These are phyloP conservation scores for Ceriops tagal DNA, from an alignment of 345 rosid species.

Conservation along the genomic window DNA sequence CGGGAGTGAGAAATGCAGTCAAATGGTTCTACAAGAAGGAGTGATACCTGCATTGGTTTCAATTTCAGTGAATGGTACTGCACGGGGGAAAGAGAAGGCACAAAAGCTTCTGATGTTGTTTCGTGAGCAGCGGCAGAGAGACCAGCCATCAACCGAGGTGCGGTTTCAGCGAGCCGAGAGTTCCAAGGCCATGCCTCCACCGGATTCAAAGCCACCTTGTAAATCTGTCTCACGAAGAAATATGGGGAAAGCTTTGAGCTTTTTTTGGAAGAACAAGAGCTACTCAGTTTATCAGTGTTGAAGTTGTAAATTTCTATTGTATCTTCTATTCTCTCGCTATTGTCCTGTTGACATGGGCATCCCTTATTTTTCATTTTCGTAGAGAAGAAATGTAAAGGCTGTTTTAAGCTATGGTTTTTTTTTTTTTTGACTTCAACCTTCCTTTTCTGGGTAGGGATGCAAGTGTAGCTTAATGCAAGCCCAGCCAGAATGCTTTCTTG, in stretches of 20 bases:
- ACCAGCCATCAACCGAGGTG: constrained; percentile 20
- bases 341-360: constrained; percentile 27
- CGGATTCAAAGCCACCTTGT: constrained; percentile 52
- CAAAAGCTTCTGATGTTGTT: constrained; percentile 87
- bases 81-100: constrained; percentile 80
- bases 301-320: constrained; percentile 44
- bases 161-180: constrained; percentile 27
- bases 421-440: constrained; percentile 4
- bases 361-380: constrained; percentile 23
- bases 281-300: constrained; percentile 56
- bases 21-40: constrained; percentile 91
- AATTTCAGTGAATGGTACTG: constrained; percentile 84
- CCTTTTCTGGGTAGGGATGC: constrained; percentile 19
- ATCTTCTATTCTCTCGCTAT: constrained; percentile 32
- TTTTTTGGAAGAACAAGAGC: constrained; percentile 91
- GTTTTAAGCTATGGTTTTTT: constrained; percentile 35
- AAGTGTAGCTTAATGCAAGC: constrained; percentile 8
- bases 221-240: constrained; percentile 74
- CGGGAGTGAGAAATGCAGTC: constrained; percentile 70
- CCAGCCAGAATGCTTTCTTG: too few species aligned
- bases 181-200: constrained; percentile 24
- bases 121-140: constrained; percentile 85
- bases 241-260: constrained; percentile 65
- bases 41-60: constrained; percentile 93
- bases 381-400: constrained; percentile 64